A percentile compares a stretch with the other conserved stretches of the same genome.
Evolutionary conservation across 2,329 filamentous ascomycete species (phyloP).

Genomic region (Scedosporium aurantiacum): DNA sequence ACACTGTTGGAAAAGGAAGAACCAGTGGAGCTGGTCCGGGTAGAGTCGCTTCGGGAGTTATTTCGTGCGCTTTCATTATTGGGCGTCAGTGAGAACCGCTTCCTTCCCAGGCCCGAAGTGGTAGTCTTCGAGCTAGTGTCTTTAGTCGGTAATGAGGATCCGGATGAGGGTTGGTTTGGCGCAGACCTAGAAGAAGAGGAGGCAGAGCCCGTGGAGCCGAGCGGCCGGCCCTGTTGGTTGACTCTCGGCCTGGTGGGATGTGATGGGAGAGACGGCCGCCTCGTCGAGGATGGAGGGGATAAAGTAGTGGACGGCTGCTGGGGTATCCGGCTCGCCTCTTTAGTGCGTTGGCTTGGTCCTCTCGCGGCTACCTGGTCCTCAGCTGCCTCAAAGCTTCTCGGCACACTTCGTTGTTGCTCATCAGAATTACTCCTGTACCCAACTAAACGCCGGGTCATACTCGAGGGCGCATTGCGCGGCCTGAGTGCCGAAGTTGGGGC

Average conservation of each 20-base stretch:
- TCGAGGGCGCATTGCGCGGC: not conserved
- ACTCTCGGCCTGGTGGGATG: constrained; percentile 18
- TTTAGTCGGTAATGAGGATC: constrained; percentile 14
- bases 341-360: constrained; percentile 12
- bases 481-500: not conserved
- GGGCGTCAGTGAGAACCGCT: constrained; percentile 34
- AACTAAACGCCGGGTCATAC: not conserved
- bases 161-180: constrained; percentile 19
- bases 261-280: constrained; percentile 15
- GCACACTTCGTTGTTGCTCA: not conserved
- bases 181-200: constrained; percentile 21
- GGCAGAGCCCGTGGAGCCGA: constrained; percentile 24
- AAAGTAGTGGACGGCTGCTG: constrained; percentile 18
- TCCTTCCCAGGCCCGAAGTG: constrained; percentile 27
- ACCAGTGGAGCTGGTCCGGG: constrained; percentile 26
- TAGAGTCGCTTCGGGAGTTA: constrained; percentile 23
- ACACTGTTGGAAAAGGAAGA: constrained; percentile 24
- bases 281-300: not conserved
- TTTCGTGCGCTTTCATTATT: constrained; percentile 21
- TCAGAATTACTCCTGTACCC: constrained; percentile 2
- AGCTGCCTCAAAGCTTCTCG: not conserved
- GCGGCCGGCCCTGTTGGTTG: constrained; percentile 31
- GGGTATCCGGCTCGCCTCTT: constrained; percentile 23
- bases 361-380: not conserved
- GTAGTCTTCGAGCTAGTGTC: not conserved